These are phyloP conservation scores for Sicyos baderoa DNA, from an alignment of 306 rosid genomes.

Conservation along the genomic window DNA sequence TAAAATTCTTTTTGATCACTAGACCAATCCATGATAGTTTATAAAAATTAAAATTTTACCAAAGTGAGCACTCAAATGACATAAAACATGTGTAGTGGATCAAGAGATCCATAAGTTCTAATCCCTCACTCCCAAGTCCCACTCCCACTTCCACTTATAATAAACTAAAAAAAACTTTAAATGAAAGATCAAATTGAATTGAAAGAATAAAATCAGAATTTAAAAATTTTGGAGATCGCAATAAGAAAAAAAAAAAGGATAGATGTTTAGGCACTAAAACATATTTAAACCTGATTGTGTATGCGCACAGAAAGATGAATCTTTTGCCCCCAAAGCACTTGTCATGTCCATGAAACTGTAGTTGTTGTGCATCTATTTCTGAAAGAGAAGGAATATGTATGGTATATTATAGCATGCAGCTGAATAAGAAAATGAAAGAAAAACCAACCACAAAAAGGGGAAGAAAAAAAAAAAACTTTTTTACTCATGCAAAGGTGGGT, in stretches of 20 bases:
- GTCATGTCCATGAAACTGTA: constrained; percentile 13
- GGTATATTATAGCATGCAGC: constrained; percentile 16
- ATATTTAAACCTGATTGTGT: background rate
- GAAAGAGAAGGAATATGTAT: constrained; percentile 3
- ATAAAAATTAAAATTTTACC: no score
- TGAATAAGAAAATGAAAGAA: constrained; percentile 1
- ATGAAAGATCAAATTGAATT: background rate
- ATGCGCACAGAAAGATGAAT: constrained; percentile 15
- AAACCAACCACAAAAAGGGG: constrained; percentile 4
- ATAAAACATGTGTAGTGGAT: no score
- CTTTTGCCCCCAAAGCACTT: background rate
- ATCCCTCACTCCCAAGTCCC: no score
- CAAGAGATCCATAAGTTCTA: no score
- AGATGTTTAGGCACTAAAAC: constrained; percentile 8
- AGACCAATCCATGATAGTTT: no score
- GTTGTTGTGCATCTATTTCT: constrained; percentile 5
- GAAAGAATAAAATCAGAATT: constrained; percentile 12
- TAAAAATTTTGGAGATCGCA: background rate
- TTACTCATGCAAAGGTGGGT: constrained; percentile 15
- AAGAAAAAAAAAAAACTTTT: background rate
- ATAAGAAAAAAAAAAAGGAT: background rate
- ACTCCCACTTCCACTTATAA: no score
- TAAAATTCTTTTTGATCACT: no score
- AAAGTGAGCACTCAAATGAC: no score
- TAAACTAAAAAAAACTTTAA: background rate